These are phyloP conservation scores for Spathaspora sp. DNA, from an alignment of 805 yeast genomes.

Conservation along the genomic window DNA sequence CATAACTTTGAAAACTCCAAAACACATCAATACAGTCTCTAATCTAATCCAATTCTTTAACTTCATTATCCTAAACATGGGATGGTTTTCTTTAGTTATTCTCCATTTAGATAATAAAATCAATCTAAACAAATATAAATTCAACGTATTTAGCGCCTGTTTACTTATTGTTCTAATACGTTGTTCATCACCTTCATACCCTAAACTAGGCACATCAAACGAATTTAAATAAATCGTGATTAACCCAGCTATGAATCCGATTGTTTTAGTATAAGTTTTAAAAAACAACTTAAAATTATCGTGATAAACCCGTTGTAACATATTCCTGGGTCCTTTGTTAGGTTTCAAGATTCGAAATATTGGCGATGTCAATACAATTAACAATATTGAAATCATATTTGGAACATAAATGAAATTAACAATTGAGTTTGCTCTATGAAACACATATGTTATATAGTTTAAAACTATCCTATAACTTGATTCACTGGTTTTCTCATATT, in stretches of 20 bases:
- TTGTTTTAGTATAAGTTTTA: constrained; percentile 29
- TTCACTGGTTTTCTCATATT: constrained; percentile 11
- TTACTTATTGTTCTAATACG: constrained; percentile 21
- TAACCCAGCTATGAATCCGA: constrained; percentile 34
- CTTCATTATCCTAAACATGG: constrained; percentile 23
- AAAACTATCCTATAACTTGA: constrained; percentile 8
- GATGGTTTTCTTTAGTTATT: constrained; percentile 36
- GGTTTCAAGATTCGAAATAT: constrained; percentile 13
- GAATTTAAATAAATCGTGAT: constrained; percentile 21
- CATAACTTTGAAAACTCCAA: constrained; percentile 35
- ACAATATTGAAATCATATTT: constrained; percentile 31
- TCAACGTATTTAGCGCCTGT: constrained; percentile 24
- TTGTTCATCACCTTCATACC: constrained; percentile 6
- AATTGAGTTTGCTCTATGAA: constrained; percentile 25
- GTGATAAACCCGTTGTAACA: constrained; percentile 7
- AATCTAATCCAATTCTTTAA: constrained; percentile 27
- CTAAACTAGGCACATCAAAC: constrained; percentile 17
- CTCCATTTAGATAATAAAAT: constrained; percentile 41
- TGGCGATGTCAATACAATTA: constrained; percentile 33
- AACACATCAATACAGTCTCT: constrained; percentile 31
- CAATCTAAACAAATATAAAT: constrained; percentile 29
- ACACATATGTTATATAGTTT: constrained; percentile 16
- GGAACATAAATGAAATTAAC: constrained; percentile 34
- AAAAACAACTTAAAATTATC: constrained; percentile 22
- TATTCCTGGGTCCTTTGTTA: neutral